These are phyloP conservation scores for Delphinella strobiligena DNA, from an alignment of 2,329 filamentous ascomycete genomes.

Conservation along the genomic window DNA sequence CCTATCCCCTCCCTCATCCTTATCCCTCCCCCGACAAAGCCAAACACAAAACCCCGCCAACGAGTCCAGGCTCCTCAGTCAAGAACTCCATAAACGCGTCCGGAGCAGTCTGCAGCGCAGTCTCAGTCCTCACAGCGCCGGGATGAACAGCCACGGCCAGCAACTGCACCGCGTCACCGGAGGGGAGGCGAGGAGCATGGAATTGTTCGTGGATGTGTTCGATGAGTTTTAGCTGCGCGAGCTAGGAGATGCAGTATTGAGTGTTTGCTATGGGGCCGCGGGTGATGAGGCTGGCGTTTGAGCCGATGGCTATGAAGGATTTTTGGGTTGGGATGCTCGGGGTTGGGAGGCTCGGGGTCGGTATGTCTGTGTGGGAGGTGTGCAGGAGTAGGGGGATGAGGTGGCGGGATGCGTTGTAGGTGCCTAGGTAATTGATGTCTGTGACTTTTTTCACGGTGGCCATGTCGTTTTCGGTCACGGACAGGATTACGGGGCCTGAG, in stretches of 20 bases:
- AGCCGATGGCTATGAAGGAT: slow-evolving; percentile 18
- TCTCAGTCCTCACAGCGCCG: slow-evolving; percentile 24
- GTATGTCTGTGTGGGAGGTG: not conserved
- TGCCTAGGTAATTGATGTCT: slow-evolving; percentile 8
- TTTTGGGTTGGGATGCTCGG: no score
- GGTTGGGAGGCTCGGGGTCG: no score
- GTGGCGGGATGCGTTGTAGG: not conserved
- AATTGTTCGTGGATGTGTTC: slow-evolving; percentile 28
- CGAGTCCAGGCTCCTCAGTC: slow-evolving; percentile 21
- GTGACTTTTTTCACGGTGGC: slow-evolving; percentile 13
- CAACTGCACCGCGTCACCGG: slow-evolving; percentile 14
- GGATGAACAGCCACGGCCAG: slow-evolving; percentile 19
- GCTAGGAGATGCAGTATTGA: slow-evolving; percentile 26
- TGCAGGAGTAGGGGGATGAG: slow-evolving; percentile 10
- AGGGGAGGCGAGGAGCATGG: not conserved
- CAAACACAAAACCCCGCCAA: slow-evolving; percentile 23
- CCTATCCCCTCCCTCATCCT: not conserved
- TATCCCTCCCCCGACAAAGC: slow-evolving; percentile 10
- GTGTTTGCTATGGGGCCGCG: slow-evolving; percentile 28
- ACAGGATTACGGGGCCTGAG: slow-evolving; percentile 12
- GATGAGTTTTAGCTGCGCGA: slow-evolving; percentile 25
- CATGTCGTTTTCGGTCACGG: slow-evolving; percentile 14
- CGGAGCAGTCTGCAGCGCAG: slow-evolving; percentile 23
- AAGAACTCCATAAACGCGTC: slow-evolving; percentile 14
- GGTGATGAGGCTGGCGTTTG: slow-evolving; percentile 20